A percentile compares a stretch with the other conserved stretches of the same genome.
phyloP scores from a whole-genome alignment of 2,329 filamentous ascomycete genomes.

The Keithomyces neogunnii region DNA sequence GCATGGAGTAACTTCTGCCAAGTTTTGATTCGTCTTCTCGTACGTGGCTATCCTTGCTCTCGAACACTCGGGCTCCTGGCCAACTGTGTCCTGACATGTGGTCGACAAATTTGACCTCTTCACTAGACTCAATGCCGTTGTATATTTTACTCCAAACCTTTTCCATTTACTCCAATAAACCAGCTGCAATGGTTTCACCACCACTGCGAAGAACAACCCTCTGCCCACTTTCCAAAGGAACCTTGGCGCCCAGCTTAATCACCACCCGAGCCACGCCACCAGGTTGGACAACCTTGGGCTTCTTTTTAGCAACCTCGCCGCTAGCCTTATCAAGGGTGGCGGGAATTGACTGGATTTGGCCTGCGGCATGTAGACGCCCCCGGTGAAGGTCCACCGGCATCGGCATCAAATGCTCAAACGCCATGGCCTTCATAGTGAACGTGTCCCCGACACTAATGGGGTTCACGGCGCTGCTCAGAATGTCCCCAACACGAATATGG shows the following conservation, averaged over 20 bases:
- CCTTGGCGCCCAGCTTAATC: slow-evolving; percentile 63
- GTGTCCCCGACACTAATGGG: slow-evolving; percentile 63
- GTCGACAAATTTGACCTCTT: neutral
- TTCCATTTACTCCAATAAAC: slow-evolving; percentile 61
- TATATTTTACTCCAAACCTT: neutral
- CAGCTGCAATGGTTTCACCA: slow-evolving; percentile 81
- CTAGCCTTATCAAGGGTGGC: slow-evolving; percentile 71
- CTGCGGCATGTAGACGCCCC: slow-evolving; percentile 72
- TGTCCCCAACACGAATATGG: slow-evolving; percentile 75
- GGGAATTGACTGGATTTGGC: slow-evolving; percentile 61
- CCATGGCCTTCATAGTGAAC: slow-evolving; percentile 77
- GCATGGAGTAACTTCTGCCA: neutral
- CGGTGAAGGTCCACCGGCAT: slow-evolving; percentile 85
- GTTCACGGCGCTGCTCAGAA: slow-evolving; percentile 63
- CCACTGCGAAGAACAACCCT: slow-evolving; percentile 73
- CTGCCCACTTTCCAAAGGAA: slow-evolving; percentile 73
- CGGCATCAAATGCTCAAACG: slow-evolving; percentile 82
- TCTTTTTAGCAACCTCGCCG: slow-evolving; percentile 71
- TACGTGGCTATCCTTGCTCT: neutral
- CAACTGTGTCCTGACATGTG: neutral
- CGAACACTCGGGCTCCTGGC: too few relatives aligned
- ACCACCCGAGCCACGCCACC: slow-evolving; percentile 68
- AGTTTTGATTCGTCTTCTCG: neutral
- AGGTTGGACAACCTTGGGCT: slow-evolving; percentile 74
- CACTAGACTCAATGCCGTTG: neutral